phyloP scores from a whole-genome alignment of 169 alveolate species.

The Amoebophrya sp. region DNA sequence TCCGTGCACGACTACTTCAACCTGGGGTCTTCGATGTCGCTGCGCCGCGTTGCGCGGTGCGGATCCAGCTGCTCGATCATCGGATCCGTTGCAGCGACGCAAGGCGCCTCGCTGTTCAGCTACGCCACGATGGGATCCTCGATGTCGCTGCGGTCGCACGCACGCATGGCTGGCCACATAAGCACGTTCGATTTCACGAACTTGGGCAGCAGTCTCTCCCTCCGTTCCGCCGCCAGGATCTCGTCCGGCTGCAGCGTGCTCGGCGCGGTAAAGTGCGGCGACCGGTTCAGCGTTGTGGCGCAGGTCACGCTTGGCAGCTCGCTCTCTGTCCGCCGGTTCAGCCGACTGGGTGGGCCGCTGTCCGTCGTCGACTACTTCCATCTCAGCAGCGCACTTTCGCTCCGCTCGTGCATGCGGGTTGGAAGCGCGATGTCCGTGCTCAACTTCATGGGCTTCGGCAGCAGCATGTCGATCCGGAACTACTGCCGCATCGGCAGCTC shows the following conservation, averaged over 20 bases:
- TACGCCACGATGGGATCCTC: not conserved
- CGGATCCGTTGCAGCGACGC: not conserved
- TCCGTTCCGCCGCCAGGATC: no score
- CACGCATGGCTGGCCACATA: constrained; percentile 7
- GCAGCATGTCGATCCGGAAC: not conserved
- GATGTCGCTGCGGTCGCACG: not conserved
- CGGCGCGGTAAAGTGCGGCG: not conserved
- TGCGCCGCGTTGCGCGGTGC: not conserved
- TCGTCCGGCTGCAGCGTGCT: no score
- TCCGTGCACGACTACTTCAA: not conserved
- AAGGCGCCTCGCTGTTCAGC: not conserved
- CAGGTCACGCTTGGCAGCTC: constrained; percentile 8
- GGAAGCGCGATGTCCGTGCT: not conserved
- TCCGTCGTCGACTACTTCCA: not conserved
- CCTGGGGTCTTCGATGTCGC: not conserved
- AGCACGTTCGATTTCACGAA: not conserved
- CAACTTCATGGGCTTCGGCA: not conserved
- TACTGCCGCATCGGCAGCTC: not conserved
- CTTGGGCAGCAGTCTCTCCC: not conserved
- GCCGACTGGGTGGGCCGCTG: not conserved
- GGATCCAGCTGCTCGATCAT: not conserved
- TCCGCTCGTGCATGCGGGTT: not conserved
- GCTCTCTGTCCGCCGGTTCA: not conserved
- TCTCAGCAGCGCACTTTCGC: not conserved
- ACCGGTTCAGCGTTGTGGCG: no score